Conservation (phyloP, 2,329 filamentous ascomycete species). For the Conoideocrella luteorostrata region DNA sequence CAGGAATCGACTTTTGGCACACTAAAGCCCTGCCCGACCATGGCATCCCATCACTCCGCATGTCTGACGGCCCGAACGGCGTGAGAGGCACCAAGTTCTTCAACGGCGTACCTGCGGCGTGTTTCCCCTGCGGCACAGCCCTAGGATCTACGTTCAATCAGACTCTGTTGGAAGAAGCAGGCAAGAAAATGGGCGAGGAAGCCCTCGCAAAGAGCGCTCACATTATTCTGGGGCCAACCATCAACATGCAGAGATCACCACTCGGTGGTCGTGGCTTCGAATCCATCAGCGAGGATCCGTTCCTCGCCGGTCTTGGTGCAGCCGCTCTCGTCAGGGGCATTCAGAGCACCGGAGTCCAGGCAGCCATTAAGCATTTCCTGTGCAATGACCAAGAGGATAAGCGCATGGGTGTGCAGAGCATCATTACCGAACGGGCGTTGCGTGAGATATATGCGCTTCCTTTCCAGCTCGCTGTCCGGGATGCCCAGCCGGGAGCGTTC, state of each 20-base stretch:
- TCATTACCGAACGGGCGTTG: constrained; percentile 48
- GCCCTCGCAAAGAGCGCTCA: constrained; percentile 51
- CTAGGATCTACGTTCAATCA: constrained; percentile 54
- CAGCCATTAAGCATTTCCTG: constrained; percentile 55
- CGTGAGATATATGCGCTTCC: constrained; percentile 53
- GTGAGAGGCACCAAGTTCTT: constrained; percentile 64
- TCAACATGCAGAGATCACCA: constrained; percentile 57
- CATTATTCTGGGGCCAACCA: constrained; percentile 53
- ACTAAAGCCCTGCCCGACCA: constrained; percentile 54
- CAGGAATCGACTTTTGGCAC: constrained; percentile 64
- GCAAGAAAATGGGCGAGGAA: constrained; percentile 46
- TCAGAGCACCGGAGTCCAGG: constrained; percentile 48
- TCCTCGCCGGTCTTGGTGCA: constrained; percentile 48
- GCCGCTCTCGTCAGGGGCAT: constrained; percentile 49
- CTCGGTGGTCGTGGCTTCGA: constrained; percentile 55
- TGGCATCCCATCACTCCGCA: constrained; percentile 57
- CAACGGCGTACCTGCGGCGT: constrained; percentile 53
- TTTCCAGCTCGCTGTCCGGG: constrained; percentile 50
- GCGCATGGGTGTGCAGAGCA: constrained; percentile 48
- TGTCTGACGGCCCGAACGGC: constrained; percentile 65
- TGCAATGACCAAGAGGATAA: constrained; percentile 57
- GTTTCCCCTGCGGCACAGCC: constrained; percentile 53
- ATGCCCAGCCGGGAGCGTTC: constrained; percentile 44
- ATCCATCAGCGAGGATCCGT: constrained; percentile 52
- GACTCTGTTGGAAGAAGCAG: constrained; percentile 43